A percentile compares a stretch with the other conserved stretches of the same genome.
Conservation (phyloP, 2,329 filamentous ascomycete species). For the Penicillium sp. region DNA sequence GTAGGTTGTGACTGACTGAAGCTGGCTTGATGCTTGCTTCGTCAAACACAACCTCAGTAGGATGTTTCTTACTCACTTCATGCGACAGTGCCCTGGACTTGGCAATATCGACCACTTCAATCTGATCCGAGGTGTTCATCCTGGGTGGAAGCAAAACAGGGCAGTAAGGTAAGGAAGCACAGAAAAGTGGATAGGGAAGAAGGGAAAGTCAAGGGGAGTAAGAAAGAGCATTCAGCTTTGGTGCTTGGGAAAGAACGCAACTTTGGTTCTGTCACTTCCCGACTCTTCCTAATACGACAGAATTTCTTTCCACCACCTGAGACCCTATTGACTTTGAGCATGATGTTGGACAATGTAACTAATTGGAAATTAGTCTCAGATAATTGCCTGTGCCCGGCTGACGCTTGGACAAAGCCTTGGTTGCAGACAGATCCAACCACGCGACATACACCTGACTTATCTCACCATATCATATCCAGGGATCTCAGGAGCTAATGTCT, state of each 20-base stretch:
- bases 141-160: not conserved
- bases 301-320: too few species aligned
- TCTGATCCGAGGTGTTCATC: conserved; percentile 29
- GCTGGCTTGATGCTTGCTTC: conserved; percentile 13
- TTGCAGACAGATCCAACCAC: not conserved
- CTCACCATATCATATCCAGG: not conserved
- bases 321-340: too few species aligned
- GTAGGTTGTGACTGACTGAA: not conserved
- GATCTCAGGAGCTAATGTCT: not conserved
- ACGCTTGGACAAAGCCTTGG: not conserved
- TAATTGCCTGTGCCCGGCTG: too few species aligned
- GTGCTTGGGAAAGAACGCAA: too few species aligned
- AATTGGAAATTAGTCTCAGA: not conserved
- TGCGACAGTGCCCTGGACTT: conserved; percentile 22
- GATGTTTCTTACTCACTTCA: conserved; percentile 16
- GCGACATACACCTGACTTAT: not conserved
- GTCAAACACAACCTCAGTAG: not conserved
- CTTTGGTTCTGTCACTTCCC: not conserved
- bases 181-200: not conserved
- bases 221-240: too few species aligned
- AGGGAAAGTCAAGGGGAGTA: not conserved
- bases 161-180: too few species aligned
- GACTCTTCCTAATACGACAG: not conserved
- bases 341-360: too few species aligned
- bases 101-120: conserved; percentile 26